These are phyloP conservation scores for Trypanosoma lewisi DNA, from an alignment of 208 protist genomes.

Conservation along the genomic window DNA sequence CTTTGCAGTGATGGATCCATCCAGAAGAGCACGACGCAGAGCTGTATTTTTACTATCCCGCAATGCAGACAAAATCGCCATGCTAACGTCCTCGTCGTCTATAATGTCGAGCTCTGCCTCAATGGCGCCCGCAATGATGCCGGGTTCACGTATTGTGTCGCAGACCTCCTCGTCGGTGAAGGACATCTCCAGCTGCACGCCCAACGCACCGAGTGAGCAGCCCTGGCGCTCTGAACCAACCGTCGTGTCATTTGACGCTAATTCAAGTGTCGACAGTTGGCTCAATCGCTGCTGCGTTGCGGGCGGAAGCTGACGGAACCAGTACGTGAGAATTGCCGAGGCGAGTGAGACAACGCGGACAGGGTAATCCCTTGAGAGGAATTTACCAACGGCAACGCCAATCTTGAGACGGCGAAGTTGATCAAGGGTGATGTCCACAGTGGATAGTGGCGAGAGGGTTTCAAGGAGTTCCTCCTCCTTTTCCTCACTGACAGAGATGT, in stretches of 20 bases:
- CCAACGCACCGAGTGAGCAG: slow-evolving; percentile 39
- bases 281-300: slow-evolving; percentile 37
- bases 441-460: slow-evolving; percentile 40
- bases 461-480: slow-evolving; percentile 34
- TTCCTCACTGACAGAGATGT: slow-evolving; percentile 11
- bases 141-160: slow-evolving; percentile 6
- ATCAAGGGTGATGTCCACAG: slow-evolving; percentile 40
- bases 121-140: slow-evolving; percentile 14
- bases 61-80: slow-evolving; percentile 35
- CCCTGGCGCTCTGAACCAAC: slow-evolving; percentile 30
- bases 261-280: slow-evolving; percentile 40
- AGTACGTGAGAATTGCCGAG: slow-evolving; percentile 63
- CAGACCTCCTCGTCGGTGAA: slow-evolving; percentile 75
- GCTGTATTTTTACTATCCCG: slow-evolving; percentile 29
- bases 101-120: slow-evolving; percentile 34
- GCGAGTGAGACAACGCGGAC: slow-evolving; percentile 41
- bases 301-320: slow-evolving; percentile 60
- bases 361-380: slow-evolving; percentile 45
- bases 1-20: slow-evolving; percentile 41
- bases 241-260: slow-evolving; percentile 44
- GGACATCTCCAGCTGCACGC: slow-evolving; percentile 51
- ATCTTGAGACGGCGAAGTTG: slow-evolving; percentile 56
- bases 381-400: slow-evolving; percentile 57
- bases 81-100: slow-evolving; percentile 36
- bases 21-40: slow-evolving; percentile 51